A percentile compares a stretch with the other conserved stretches of the same genome.
Evolutionary conservation across 768 basidiomycete species (phyloP).

Genomic region (Phylloporus rhodoxanthus): DNA sequence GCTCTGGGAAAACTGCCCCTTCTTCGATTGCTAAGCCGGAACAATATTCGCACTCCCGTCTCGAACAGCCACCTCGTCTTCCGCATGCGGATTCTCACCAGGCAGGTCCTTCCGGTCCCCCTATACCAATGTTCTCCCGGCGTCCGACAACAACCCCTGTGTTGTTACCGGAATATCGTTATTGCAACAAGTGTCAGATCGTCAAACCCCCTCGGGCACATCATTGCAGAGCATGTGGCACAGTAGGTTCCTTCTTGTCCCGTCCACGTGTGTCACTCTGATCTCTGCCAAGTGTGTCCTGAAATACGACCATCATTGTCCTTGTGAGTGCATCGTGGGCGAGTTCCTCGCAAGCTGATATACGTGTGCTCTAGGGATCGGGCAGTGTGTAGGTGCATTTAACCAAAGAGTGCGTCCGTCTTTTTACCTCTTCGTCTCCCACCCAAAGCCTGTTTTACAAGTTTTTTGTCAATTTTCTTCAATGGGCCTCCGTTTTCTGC

Average conservation of each 20-base stretch:
- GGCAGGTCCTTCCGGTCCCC: constrained; percentile 4
- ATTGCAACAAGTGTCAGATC: constrained; percentile 57
- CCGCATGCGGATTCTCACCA: constrained; percentile 9
- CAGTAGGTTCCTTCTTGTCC: constrained; percentile 40
- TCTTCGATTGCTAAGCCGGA: constrained; percentile 14
- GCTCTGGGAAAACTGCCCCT: constrained; percentile 17
- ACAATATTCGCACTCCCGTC: constrained; percentile 14
- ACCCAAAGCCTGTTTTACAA: constrained; percentile 20
- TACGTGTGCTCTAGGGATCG: constrained; percentile 57
- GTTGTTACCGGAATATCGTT: constrained; percentile 58
- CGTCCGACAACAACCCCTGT: constrained; percentile 40
- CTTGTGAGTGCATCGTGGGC: constrained; percentile 47
- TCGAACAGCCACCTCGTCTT: too few relatives aligned
- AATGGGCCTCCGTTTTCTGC: constrained; percentile 56
- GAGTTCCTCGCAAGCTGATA: not conserved
- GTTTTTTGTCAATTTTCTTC: constrained; percentile 82
- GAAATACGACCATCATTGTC: constrained; percentile 87
- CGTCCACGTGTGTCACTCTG: not conserved
- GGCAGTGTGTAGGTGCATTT: constrained; percentile 87
- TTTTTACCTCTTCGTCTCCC: not conserved
- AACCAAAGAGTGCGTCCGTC: constrained; percentile 69
- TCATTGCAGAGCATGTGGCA: constrained; percentile 81
- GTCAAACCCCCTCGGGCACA: constrained; percentile 73
- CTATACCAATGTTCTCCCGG: constrained; percentile 16
- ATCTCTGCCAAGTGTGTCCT: constrained; percentile 57